Conservation (phyloP, 345 rosid genomes). For the Salix koriyanagi region DNA sequence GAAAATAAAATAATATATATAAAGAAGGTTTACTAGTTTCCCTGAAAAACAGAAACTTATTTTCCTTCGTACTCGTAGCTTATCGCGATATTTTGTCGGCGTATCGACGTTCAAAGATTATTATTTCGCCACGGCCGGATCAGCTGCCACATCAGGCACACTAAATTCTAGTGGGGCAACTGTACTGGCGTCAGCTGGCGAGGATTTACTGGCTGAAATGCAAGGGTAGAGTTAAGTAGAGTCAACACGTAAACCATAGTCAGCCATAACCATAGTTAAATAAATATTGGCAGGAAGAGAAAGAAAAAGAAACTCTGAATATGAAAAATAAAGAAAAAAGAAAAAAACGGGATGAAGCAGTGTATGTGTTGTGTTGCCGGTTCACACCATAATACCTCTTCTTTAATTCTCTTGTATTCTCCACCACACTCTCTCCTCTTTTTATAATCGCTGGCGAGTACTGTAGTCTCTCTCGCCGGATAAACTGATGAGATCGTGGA, state of each 20-base stretch:
- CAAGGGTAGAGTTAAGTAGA: background rate
- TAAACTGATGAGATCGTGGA: slow-evolving; percentile 4
- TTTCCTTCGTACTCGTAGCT: background rate
- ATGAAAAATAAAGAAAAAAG: no score
- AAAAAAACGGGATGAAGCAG: slow-evolving; percentile 15
- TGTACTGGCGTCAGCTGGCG: slow-evolving; percentile 27
- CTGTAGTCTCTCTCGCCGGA: background rate
- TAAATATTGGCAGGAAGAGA: background rate
- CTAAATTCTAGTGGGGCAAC: slow-evolving; percentile 15
- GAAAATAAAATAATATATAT: no score
- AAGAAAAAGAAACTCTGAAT: background rate
- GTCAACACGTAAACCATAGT: slow-evolving; percentile 16
- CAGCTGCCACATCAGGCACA: slow-evolving; percentile 23
- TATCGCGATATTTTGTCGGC: slow-evolving; percentile 57
- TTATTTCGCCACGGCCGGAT: background rate
- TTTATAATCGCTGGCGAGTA: slow-evolving; percentile 11
- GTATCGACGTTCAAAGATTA: slow-evolving; percentile 1
- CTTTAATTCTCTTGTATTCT: background rate
- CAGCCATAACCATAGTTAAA: slow-evolving; percentile 24
- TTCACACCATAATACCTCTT: background rate
- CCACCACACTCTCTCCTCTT: background rate
- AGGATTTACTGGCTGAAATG: slow-evolving; percentile 28
- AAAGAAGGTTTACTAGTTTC: no score
- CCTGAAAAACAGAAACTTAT: background rate
- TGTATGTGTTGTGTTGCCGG: slow-evolving; percentile 20